Conservation (phyloP, 2,329 filamentous ascomycete species). For the Diplodia scrobiculata region DNA sequence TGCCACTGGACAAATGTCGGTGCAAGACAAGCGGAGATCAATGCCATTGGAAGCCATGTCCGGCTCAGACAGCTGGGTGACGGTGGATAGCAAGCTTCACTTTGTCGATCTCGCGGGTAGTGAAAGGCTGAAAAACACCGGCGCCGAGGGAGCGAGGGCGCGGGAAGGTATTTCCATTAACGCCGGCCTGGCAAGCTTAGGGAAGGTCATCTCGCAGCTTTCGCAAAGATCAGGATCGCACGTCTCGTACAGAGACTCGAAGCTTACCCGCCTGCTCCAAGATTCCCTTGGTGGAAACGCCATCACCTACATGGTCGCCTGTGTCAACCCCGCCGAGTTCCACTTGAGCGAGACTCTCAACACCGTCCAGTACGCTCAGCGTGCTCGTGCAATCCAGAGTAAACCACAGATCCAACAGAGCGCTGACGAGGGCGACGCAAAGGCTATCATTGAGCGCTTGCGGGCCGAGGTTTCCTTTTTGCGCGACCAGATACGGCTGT, state of each 20-base stretch:
- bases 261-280: slow-evolving; percentile 88
- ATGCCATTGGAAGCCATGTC: slow-evolving; percentile 80
- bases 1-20: slow-evolving; percentile 47
- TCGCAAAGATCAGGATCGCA: slow-evolving; percentile 87
- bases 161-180: slow-evolving; percentile 99
- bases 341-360: slow-evolving; percentile 97
- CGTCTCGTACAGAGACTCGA: slow-evolving; percentile 98
- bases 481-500: slow-evolving; percentile 86
- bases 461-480: slow-evolving; percentile 93
- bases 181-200: slow-evolving; percentile 86
- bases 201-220: slow-evolving; percentile 97
- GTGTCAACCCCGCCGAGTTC: slow-evolving; percentile 94
- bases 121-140: slow-evolving; percentile 94
- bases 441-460: slow-evolving; percentile 87
- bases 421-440: slow-evolving; percentile 86
- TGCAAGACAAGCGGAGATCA: slow-evolving; percentile 80
- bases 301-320: slow-evolving; percentile 99
- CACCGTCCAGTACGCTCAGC: slow-evolving; percentile 92
- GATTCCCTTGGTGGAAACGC: slow-evolving; percentile 96
- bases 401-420: slow-evolving; percentile 94
- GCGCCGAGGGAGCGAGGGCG: slow-evolving; percentile 89
- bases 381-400: slow-evolving; percentile 93
- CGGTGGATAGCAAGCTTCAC: slow-evolving; percentile 95
- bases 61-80: slow-evolving; percentile 67
- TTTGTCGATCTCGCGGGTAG: slow-evolving; percentile 98